A percentile compares a stretch with the other conserved stretches of the same genome.
These are phyloP conservation scores for Moesziomyces antarcticus DNA, from an alignment of 1,284 basidiomycete species.

Conservation along the genomic window DNA sequence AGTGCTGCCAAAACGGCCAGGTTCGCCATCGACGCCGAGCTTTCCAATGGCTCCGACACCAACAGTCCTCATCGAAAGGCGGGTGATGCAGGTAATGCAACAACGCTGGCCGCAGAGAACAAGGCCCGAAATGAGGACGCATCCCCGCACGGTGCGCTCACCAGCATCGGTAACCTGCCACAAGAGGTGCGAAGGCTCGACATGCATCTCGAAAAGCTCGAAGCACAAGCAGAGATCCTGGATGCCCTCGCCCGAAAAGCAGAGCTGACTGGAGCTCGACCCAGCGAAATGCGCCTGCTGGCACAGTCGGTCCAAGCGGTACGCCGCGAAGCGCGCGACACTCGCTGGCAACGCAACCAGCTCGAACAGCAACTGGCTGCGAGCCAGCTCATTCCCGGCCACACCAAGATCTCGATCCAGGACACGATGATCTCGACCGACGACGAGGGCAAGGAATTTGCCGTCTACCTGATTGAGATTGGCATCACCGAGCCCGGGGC, in stretches of 20 bases:
- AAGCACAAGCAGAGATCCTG: conserved; percentile 83
- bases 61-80: conserved; percentile 2
- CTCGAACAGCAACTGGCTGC: conserved; percentile 85
- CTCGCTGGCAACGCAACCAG: conserved; percentile 76
- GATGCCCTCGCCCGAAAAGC: conserved; percentile 90
- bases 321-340: conserved; percentile 81
- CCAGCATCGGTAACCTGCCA: conserved; percentile 20
- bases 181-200: conserved; percentile 61
- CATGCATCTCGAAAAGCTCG: conserved; percentile 79
- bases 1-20: conserved; percentile 11
- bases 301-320: conserved; percentile 83
- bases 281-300: conserved; percentile 83
- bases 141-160: conserved; percentile 1
- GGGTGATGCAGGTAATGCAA: not conserved
- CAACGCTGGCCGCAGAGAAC: conserved; percentile 8
- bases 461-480: conserved; percentile 91
- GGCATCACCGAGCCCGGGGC: conserved; percentile 68
- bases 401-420: conserved; percentile 70
- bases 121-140: not conserved
- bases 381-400: conserved; percentile 86
- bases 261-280: conserved; percentile 85
- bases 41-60: conserved; percentile 2
- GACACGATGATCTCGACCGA: conserved; percentile 47
- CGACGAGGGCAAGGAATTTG: conserved; percentile 86
- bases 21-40: conserved; percentile 18